Evolutionary conservation across 176 grass and related monocot species (phyloP).

Genomic region (sorghum (Sorghum bicolor)): Sorghum_bicolor_NCBIv3 NC_012879.2:54016501-54017000

Average conservation of each 20-base stretch:
- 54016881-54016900: not conserved
- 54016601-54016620: not conserved
- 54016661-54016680: not conserved
- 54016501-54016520: not conserved
- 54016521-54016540: not conserved
- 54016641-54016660: not conserved
- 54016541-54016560: not conserved
- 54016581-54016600: not conserved
- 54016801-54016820: not conserved
- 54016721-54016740: not conserved
- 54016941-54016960: not conserved
- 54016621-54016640: not conserved
- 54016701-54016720: not conserved
- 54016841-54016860: not conserved
- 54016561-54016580: not conserved
- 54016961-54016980: slow-evolving; percentile 16
- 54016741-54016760: not conserved
- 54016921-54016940: not conserved
- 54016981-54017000: slow-evolving; percentile 20
- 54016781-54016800: not conserved
- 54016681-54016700: not conserved
- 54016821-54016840: not conserved
- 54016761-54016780: not conserved
- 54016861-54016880: not conserved
- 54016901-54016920: not conserved